These are phyloP conservation scores for Xylaria sp. DNA, from an alignment of 2,329 filamentous ascomycete genomes.

Conservation along the genomic window DNA sequence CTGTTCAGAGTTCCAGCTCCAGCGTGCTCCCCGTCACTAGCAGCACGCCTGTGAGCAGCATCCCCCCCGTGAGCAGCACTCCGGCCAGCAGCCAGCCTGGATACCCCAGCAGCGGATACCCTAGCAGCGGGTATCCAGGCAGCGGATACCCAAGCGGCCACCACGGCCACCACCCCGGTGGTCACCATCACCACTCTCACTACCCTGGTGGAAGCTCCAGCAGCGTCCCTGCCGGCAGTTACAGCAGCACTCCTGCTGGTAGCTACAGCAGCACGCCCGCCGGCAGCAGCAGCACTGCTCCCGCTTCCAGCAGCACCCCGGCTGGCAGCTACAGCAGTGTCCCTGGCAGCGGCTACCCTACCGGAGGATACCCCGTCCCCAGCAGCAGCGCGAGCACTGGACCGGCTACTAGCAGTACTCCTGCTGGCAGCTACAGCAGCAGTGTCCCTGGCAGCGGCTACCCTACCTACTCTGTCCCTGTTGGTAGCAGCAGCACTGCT, in stretches of 20 bases:
- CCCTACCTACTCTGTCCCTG: too few relatives aligned
- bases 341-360: not conserved
- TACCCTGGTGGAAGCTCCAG: not conserved
- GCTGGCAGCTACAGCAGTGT: not conserved
- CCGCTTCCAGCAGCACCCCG: conserved; percentile 6
- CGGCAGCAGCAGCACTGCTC: conserved; percentile 3
- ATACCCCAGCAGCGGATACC: not conserved
- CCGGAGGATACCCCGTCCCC: not conserved
- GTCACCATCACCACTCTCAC: not conserved
- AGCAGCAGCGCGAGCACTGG: not conserved
- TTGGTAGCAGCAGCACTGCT: not conserved
- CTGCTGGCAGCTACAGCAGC: conserved; percentile 16
- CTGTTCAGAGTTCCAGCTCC: conserved; percentile 4
- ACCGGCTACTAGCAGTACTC: conserved; percentile 3
- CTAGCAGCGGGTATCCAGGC: not conserved
- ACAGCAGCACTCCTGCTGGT: conserved; percentile 1
- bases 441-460: conserved; percentile 18
- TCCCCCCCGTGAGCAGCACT: conserved; percentile 12
- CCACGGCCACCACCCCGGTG: too few relatives aligned
- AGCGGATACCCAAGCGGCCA: not conserved
- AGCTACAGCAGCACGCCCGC: conserved; percentile 15
- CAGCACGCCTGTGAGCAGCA: conserved; percentile 2
- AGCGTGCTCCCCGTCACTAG: not conserved
- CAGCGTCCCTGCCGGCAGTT: conserved; percentile 2
- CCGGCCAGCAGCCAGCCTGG: not conserved